These are phyloP conservation scores for Alternaria ethzedia DNA, from an alignment of 2,329 filamentous ascomycete species.

Conservation along the genomic window DNA sequence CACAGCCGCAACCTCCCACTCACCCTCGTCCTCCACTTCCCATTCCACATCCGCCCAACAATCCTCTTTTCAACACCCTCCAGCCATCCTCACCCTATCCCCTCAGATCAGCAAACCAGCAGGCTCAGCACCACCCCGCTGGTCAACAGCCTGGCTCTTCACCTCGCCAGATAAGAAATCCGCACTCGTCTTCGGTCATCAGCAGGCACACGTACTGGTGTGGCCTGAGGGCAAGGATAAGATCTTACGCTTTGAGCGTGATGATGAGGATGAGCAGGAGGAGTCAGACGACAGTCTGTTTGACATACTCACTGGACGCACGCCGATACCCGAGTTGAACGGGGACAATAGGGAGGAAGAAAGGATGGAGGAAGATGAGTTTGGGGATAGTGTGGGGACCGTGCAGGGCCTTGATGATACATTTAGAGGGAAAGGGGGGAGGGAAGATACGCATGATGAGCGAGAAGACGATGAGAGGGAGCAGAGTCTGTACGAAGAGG, in stretches of 20 bases:
- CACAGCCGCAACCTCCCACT: constrained; percentile 21
- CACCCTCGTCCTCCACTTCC: constrained; percentile 16
- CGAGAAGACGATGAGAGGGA: background rate
- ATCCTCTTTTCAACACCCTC: constrained; percentile 19
- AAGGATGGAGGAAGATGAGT: constrained; percentile 15
- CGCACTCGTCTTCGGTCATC: constrained; percentile 45
- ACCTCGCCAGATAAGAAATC: constrained; percentile 40
- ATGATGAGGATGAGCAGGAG: constrained; percentile 36
- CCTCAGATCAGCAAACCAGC: constrained; percentile 32
- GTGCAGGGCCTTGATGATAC: constrained; percentile 51
- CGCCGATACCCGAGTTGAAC: constrained; percentile 45
- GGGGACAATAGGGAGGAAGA: background rate
- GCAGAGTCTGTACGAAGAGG: constrained; percentile 2
- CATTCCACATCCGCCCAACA: constrained; percentile 19
- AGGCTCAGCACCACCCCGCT: constrained; percentile 24
- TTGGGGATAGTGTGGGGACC: constrained; percentile 32
- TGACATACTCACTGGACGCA: constrained; percentile 56
- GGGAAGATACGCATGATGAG: background rate
- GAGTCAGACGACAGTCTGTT: constrained; percentile 56
- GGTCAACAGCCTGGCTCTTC: constrained; percentile 37
- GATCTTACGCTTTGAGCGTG: constrained; percentile 38
- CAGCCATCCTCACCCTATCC: constrained; percentile 33
- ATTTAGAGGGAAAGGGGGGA: constrained; percentile 47
- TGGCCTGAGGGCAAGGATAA: constrained; percentile 52
- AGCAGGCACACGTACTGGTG: constrained; percentile 47